Conservation (phyloP, 2,329 filamentous ascomycete species). For the Botryotinia globosa region DNA sequence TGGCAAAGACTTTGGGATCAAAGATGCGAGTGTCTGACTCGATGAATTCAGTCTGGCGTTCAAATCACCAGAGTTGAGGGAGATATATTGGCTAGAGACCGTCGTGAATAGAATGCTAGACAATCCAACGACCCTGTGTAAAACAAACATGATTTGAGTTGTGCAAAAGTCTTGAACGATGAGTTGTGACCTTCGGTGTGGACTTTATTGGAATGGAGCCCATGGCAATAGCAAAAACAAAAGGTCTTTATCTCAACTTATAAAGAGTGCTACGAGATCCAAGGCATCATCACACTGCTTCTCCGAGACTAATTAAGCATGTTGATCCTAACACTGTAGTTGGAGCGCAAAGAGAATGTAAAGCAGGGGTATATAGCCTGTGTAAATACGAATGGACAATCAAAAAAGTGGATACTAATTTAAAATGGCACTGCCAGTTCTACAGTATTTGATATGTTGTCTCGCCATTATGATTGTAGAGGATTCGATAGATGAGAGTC, state of each 20-base stretch:
- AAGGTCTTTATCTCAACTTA: neutral
- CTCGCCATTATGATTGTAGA: neutral
- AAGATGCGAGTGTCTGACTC: constrained; percentile 49
- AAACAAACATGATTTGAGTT: neutral
- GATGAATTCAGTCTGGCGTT: constrained; percentile 44
- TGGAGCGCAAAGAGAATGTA: neutral
- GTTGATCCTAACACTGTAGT: neutral
- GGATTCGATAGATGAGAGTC: neutral
- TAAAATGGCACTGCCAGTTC: neutral
- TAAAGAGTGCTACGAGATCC: neutral
- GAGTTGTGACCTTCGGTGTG: neutral
- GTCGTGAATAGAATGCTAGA: neutral
- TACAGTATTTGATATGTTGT: neutral
- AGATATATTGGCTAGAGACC: constrained; percentile 20
- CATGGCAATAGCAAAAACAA: too few species aligned
- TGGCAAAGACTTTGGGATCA: constrained; percentile 41
- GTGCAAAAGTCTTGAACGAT: neutral
- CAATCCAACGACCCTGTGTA: neutral
- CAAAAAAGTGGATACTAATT: neutral
- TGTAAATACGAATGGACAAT: neutral
- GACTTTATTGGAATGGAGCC: neutral
- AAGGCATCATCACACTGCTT: neutral
- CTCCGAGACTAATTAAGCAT: neutral
- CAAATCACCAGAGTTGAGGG: constrained; percentile 37
- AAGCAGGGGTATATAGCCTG: neutral